Conservation (phyloP, 208 protist genomes). For the Crithidia bombi region DNA sequence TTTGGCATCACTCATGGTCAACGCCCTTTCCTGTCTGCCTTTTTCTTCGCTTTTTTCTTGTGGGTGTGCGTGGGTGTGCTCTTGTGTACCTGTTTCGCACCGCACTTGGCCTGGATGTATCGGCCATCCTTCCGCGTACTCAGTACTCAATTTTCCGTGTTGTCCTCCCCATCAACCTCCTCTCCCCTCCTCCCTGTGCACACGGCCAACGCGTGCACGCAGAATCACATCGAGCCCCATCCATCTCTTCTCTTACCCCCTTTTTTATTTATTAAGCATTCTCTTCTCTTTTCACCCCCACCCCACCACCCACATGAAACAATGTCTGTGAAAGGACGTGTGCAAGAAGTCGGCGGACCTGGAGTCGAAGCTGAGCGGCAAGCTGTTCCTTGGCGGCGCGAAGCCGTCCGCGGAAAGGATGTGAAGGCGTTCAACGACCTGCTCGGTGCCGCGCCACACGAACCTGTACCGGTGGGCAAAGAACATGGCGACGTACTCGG, state of each 20-base stretch:
- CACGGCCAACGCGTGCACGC: background rate
- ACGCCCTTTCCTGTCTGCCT: background rate
- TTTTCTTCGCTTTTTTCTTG: background rate
- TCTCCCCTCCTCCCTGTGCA: background rate
- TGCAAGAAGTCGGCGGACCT: conserved; percentile 56
- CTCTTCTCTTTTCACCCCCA: conserved; percentile 3
- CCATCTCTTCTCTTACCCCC: background rate
- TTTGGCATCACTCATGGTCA: background rate
- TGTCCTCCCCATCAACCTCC: background rate
- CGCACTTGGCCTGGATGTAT: too few species aligned
- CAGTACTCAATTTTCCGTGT: too few species aligned
- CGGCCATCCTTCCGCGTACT: too few species aligned
- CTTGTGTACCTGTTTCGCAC: background rate
- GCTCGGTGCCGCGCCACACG: conserved; percentile 52
- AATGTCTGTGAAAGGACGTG: conserved; percentile 72
- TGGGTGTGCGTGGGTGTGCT: background rate
- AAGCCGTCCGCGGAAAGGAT: conserved; percentile 70
- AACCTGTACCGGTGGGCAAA: conserved; percentile 76
- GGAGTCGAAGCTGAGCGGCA: conserved; percentile 60
- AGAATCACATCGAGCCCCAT: conserved; percentile 5
- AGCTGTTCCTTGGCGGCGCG: conserved; percentile 69
- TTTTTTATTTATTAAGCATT: conserved; percentile 3
- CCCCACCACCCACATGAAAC: background rate
- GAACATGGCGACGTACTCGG: conserved; percentile 73
- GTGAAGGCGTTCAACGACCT: conserved; percentile 78